phyloP scores from a whole-genome alignment of 2,329 filamentous ascomycete species.

The Apiospora sp. region DNA sequence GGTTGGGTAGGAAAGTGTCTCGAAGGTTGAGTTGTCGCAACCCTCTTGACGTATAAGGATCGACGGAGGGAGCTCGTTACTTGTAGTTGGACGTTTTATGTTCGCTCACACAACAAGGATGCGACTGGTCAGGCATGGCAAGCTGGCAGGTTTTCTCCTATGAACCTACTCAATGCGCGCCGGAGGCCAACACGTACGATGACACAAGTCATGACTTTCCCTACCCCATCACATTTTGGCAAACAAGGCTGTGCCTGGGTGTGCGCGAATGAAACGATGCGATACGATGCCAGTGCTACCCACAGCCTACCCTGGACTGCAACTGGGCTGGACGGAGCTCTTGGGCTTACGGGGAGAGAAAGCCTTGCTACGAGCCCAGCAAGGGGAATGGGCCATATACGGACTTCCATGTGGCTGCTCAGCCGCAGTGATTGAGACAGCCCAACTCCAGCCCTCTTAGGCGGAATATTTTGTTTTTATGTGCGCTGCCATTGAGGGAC shows the following conservation, averaged over 20 bases:
- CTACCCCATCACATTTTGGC: not conserved
- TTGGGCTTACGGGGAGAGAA: not conserved
- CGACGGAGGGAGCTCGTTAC: constrained; percentile 2
- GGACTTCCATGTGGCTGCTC: constrained; percentile 12
- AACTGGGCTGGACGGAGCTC: not conserved
- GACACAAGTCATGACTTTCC: not conserved
- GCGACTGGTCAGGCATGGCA: not conserved
- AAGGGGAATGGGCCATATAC: not conserved
- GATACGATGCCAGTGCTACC: constrained; percentile 8
- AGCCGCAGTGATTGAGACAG: constrained; percentile 1
- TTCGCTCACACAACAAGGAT: not conserved
- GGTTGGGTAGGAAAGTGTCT: not conserved
- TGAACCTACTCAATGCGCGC: not conserved
- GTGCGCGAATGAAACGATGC: constrained; percentile 6
- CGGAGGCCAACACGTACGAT: not conserved
- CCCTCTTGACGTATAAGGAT: not conserved
- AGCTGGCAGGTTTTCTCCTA: not conserved
- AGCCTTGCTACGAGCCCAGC: constrained; percentile 8
- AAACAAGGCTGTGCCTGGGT: constrained; percentile 17
- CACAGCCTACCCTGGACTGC: constrained; percentile 9
- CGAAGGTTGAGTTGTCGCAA: not conserved
- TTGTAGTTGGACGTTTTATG: constrained; percentile 5
- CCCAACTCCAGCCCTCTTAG: constrained; percentile 14
- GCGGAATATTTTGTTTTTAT: not conserved
- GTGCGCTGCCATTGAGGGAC: not conserved